A percentile compares a stretch with the other conserved stretches of the same genome.
Conservation (phyloP, 345 rosid genomes). For the Noccaea bulbosa region DNA sequence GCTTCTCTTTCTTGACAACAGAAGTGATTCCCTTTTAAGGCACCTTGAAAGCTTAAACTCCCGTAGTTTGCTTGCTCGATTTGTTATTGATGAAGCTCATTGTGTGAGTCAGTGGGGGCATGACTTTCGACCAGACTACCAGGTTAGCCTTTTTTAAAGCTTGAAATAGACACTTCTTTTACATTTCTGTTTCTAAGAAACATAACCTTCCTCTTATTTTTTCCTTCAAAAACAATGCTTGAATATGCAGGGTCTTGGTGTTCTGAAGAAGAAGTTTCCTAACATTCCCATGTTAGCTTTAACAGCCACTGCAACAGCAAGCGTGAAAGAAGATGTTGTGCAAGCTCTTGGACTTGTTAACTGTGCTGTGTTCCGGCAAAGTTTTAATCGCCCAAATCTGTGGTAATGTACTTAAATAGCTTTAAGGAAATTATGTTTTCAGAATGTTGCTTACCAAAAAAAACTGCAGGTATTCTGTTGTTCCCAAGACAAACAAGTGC, state of each 20-base stretch:
- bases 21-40: constrained; percentile 86
- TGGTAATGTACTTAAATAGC: constrained; percentile 44
- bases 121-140: constrained; percentile 96
- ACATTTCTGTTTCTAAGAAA: constrained; percentile 4
- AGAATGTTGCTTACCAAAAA: constrained; percentile 44
- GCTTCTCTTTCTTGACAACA: constrained; percentile 45
- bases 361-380: constrained; percentile 87
- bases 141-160: constrained; percentile 53
- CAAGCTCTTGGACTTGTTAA: constrained; percentile 92
- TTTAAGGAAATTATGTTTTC: background rate
- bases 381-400: constrained; percentile 90
- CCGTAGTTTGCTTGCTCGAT: constrained; percentile 78
- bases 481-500: constrained; percentile 87
- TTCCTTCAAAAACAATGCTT: constrained; percentile 16
- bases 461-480: constrained; percentile 70
- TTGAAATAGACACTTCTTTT: constrained; percentile 6
- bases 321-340: constrained; percentile 97
- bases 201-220: constrained; percentile 18
- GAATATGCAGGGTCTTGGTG: constrained; percentile 78
- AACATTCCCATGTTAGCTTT: constrained; percentile 85
- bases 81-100: constrained; percentile 97
- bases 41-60: constrained; percentile 74
- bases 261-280: constrained; percentile 82
- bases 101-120: constrained; percentile 99
- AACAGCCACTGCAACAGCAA: constrained; percentile 96